Base-by-base conservation (phyloP, 164 flowering plant genomes). In the Warburgia ugandensis region DNA sequence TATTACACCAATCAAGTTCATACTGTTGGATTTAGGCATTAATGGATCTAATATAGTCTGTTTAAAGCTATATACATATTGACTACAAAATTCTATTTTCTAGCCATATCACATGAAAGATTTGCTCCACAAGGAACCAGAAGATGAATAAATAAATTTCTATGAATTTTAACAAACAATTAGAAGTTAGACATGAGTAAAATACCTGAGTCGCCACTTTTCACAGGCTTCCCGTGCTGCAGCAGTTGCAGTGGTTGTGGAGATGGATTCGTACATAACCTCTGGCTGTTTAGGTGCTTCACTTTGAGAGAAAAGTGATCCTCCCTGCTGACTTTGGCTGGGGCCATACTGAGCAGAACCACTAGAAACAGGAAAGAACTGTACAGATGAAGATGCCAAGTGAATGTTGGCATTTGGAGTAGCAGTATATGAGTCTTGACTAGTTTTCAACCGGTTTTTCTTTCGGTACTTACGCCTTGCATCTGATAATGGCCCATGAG, bases 191-290 rank as follows among this genome's bases (percentile, higher is more conserved):
- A n/a, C n/a, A n/a, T n/a, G n/a, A n/a, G n/a, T 26, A 39, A 9
- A n/a, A 29, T 23, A 83, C 91, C 91, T 83, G 28, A 77, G 41
- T 47, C 84, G 79, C 86, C 91, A 83, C 56, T 71, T 78, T 59
- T 83, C 91, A 73, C 91, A 83, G 31, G 77, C 66, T 65, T 83
- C 82, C 49, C 69, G 76, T 50, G 73, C 65, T 41, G 71, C 70
- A 43, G 58, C n/a, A 30, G 52, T 17, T 30, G 52, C 56, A 52
- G 66, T 54, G 52, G 64, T 36, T n/a, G 51, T 25, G 35, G 72
- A 51, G 42, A 39, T 32, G n/a, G 52, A 41, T 33, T 54, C 64
- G 32, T 66, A 63, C 50, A 44, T 56, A 52, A 54, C 42, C 10
- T 41, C 65, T 36, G 56, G 32, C 49, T 49, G 60, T 48, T 68